Evolutionary conservation across 2,329 filamentous ascomycete genomes (phyloP), one percentile per base, ranked within the genome.

Genomic region (Ascochyta fabae): DNA sequence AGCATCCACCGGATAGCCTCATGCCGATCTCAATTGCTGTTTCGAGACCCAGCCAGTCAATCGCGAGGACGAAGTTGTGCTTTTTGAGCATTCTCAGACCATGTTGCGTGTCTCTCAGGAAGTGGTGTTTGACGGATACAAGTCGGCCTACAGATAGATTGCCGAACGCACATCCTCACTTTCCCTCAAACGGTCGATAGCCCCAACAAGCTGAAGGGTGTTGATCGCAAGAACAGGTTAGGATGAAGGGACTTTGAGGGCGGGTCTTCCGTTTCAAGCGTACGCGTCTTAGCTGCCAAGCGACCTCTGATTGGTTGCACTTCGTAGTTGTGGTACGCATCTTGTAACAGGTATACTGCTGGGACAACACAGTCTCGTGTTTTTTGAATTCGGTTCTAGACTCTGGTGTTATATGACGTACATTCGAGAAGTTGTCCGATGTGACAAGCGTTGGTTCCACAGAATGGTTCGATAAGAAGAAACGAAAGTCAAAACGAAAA

Each of bases 21-120:
- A 48, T 57, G 58, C 40, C 29, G 52, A 62, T 63, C 58, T 41
- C 39, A 47, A 38, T 39, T 35, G 51, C 34, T 26, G 58, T 63
- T 62, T 61, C 52, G 44, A 48, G 29, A 29, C n/a, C 5, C 19
- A 33, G 23, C 59, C 54, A 57, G 54, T 52, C 34, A 40, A 29
- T 6, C n/a, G 13, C 8, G 8, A 43, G 26, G n/a, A 31, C 10
- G 33, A 34, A 34, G 19, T 24, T 29, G 42, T 51, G 39, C 44
- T 47, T 48, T 52, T 48, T 1, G 44, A 15, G 9, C 16, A 35
- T 41, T 10, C 39, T 31, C 39, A 35, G 39, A 9, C 38, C 22
- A 48, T 35, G 15, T 24, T 24, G 48, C 38, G 26, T 19, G 27
- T 38, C 27, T 4, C 34, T 34, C 27, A 35, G 44, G 13, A 22